Conservation (phyloP, 2,329 filamentous ascomycete genomes). For the Ascochyta pisi region DNA sequence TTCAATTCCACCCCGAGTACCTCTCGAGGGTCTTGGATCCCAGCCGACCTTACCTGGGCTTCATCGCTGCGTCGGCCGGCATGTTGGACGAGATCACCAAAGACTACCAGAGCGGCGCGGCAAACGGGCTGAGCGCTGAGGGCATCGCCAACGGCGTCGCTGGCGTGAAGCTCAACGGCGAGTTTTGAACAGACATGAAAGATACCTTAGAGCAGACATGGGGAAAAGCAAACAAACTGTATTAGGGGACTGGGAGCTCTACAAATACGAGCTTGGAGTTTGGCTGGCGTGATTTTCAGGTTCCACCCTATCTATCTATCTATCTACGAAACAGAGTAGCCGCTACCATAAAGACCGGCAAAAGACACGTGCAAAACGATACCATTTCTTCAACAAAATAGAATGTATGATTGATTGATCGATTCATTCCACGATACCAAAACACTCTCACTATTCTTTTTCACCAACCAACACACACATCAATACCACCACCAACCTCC, state of each 20-base stretch:
- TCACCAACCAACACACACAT: no score
- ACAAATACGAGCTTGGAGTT: not conserved
- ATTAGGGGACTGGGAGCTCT: not conserved
- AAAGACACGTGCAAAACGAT: slow-evolving; percentile 19
- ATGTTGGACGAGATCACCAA: slow-evolving; percentile 61
- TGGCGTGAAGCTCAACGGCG: slow-evolving; percentile 30
- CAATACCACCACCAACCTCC: no score
- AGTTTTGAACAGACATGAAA: slow-evolving; percentile 16
- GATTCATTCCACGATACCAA: no score
- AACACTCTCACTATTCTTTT: no score
- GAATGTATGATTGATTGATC: not conserved
- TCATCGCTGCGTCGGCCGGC: slow-evolving; percentile 79
- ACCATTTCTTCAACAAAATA: slow-evolving; percentile 6
- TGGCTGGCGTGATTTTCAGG: not conserved
- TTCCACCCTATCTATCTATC: not conserved
- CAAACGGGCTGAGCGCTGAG: slow-evolving; percentile 22
- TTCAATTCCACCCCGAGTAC: slow-evolving; percentile 92
- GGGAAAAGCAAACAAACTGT: not conserved
- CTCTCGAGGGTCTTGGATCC: slow-evolving; percentile 76
- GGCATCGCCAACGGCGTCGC: slow-evolving; percentile 35
- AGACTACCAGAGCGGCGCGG: slow-evolving; percentile 32
- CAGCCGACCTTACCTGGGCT: slow-evolving; percentile 79
- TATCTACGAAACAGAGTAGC: slow-evolving; percentile 14
- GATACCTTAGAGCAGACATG: no score
- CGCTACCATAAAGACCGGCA: not conserved